Base-by-base conservation (phyloP, 2,329 filamentous ascomycete genomes). In the Diaporthe sp. region DNA sequence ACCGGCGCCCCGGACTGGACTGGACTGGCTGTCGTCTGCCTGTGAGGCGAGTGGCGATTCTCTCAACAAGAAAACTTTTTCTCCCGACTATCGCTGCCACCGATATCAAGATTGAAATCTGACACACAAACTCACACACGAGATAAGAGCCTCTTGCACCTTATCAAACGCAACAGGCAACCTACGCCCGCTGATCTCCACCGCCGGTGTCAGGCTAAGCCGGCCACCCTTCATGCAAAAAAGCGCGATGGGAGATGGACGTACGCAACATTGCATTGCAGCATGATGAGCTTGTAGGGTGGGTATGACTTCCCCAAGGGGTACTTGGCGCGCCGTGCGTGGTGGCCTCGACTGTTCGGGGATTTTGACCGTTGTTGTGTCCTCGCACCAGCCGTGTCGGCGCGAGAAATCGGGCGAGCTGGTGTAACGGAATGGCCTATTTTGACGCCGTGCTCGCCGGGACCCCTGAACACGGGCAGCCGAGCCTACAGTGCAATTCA, bases 51-150 rank as follows among this genome's bases (percentile, higher is more conserved):
- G 68, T 72, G 73, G 73, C 73, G 55, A 75, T 67, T 65, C 22
- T 25, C 73, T 46, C 73, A 75, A 75, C 73, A 74, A 42, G 51
- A 75, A 72, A 67, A 42, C 17, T 44, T 72, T 72, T 34, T 61
- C 15, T 42, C 22, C 42, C 9, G n/a, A 28, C 31, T 69, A 8
- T 22, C n/a, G n/a, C 31, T 34, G 65, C 46, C 46, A 17, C 65
- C 25, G 62, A 71, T 51, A 42, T 51, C 55, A 70, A 61, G 72
- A 69, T 61, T 59, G 19, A 62, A 22, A 57, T 46, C 34, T 62
- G 70, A 61, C 57, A 70, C 51, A 62, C 57, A 61, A 51, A 31
- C 31, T 59, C 58, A 42, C 34, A 70, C 57, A n/a, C 31, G 31
- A 75, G 68, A 65, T 74, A 67, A 70, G 67, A 72, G 15, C 34